Evolutionary conservation across 108 stramenopile species (phyloP).

Genomic region (Epipyxis sp.): DNA sequence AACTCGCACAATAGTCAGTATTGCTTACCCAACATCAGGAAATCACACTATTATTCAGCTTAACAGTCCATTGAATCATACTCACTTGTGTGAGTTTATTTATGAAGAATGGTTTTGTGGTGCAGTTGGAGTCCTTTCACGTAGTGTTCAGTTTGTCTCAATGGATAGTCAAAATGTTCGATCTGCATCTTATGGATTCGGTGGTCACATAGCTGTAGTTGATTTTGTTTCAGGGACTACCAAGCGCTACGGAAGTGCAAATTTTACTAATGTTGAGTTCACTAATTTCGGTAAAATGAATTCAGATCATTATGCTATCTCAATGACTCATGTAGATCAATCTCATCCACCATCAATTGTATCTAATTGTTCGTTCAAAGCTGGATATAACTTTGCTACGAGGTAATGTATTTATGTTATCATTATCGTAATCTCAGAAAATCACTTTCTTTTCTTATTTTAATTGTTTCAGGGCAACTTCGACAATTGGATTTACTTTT

Average conservation of each 20-base stretch:
- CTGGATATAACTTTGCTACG: not conserved
- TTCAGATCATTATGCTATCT: constrained; percentile 12
- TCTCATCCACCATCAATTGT: not conserved
- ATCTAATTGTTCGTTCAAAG: constrained; percentile 4
- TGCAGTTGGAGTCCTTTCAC: constrained; percentile 1
- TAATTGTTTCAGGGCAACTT: not conserved
- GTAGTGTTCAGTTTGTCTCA: not conserved
- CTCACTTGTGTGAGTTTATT: not conserved
- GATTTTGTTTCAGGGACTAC: not conserved
- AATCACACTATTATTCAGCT: not conserved
- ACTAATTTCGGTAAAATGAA: not conserved
- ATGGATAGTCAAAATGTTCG: not conserved
- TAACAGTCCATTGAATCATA: not conserved
- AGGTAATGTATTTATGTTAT: no score
- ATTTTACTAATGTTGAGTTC: constrained; percentile 24
- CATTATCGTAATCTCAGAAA: no score
- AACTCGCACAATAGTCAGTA: not conserved
- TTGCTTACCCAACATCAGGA: no score
- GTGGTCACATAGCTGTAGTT: constrained; percentile 28
- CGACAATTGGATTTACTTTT: not conserved
- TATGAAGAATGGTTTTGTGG: not conserved
- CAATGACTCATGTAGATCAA: not conserved
- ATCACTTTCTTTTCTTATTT: no score
- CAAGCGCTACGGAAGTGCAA: not conserved
- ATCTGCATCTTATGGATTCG: constrained; percentile 6